These are phyloP conservation scores for Xylaria sp. DNA, from an alignment of 2,329 filamentous ascomycete species.

Conservation along the genomic window DNA sequence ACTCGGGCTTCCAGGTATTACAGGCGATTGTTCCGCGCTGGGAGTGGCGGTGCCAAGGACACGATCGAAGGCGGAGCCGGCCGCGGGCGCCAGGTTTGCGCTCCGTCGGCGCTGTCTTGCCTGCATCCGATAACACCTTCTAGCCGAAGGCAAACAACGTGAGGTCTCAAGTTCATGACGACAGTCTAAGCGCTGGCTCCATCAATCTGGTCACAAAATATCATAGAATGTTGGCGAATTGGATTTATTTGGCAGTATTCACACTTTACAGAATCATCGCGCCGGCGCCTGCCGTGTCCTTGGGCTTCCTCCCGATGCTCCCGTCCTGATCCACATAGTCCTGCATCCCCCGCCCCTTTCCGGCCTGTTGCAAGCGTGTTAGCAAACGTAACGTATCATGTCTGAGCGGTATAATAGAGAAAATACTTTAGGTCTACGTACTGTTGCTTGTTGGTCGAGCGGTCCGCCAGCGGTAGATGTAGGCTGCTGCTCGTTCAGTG, in stretches of 20 bases:
- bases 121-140: too few species aligned
- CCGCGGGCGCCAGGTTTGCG: slow-evolving; percentile 61
- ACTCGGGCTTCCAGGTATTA: slow-evolving; percentile 65
- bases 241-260: too few species aligned
- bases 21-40: too few species aligned
- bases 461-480: slow-evolving; percentile 1
- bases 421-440: background rate
- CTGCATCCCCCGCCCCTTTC: background rate
- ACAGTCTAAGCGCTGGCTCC: too few species aligned
- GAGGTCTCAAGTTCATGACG: too few species aligned
- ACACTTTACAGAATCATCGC: slow-evolving; percentile 18
- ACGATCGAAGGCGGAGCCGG: slow-evolving; percentile 63
- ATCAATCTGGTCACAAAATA: too few species aligned
- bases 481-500: slow-evolving; percentile 4
- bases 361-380: background rate
- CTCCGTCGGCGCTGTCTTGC: too few species aligned
- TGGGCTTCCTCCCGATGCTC: slow-evolving; percentile 3
- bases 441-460: slow-evolving; percentile 9
- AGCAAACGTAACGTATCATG: background rate
- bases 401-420: background rate
- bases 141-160: too few species aligned
- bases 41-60: slow-evolving; percentile 70
- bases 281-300: slow-evolving; percentile 15
- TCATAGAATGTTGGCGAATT: too few species aligned
- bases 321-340: slow-evolving; percentile 1